Evolutionary conservation across 2,329 filamentous ascomycete species (phyloP).

Genomic region (Leptosphaerulina australis): DNA sequence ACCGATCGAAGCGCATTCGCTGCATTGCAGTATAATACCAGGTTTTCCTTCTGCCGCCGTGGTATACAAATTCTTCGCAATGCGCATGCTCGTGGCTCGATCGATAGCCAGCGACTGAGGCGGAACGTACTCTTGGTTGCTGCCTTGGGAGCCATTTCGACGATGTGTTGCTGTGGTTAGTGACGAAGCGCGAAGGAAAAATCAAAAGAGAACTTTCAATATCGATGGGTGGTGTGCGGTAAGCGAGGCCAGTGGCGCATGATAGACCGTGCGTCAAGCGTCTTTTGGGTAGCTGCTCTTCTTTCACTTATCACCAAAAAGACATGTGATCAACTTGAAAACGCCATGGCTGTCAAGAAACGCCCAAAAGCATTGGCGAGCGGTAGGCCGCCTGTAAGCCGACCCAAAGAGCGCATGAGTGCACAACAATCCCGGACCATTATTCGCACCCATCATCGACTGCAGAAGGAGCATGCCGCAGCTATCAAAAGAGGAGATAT

Average conservation of each 20-base stretch:
- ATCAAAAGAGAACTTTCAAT: conserved; percentile 24
- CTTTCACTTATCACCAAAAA: conserved; percentile 1
- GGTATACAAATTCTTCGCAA: conserved; percentile 13
- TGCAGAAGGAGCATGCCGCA: conserved; percentile 62
- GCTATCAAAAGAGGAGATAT: conserved; percentile 55
- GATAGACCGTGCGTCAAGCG: neutral
- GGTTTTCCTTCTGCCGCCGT: conserved; percentile 12
- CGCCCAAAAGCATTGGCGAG: conserved; percentile 43
- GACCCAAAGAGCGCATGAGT: conserved; percentile 53
- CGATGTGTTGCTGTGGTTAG: conserved; percentile 45
- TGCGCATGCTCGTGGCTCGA: conserved; percentile 18
- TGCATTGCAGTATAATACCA: conserved; percentile 23
- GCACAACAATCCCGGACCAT: conserved; percentile 63
- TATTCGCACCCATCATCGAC: conserved; percentile 65
- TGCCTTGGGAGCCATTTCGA: conserved; percentile 51
- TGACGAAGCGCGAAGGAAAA: conserved; percentile 35
- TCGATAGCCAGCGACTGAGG: conserved; percentile 15
- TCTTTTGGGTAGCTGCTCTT: neutral
- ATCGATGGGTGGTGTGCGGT: conserved; percentile 21
- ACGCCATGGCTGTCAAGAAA: conserved; percentile 43
- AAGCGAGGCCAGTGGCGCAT: conserved; percentile 18
- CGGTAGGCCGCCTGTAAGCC: conserved; percentile 41
- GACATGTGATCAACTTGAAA: conserved; percentile 9
- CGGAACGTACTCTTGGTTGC: conserved; percentile 45
- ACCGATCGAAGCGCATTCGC: conserved; percentile 32